phyloP scores from a whole-genome alignment of 1,139 yeast genomes.

The Geotrichum carabidarum region DNA sequence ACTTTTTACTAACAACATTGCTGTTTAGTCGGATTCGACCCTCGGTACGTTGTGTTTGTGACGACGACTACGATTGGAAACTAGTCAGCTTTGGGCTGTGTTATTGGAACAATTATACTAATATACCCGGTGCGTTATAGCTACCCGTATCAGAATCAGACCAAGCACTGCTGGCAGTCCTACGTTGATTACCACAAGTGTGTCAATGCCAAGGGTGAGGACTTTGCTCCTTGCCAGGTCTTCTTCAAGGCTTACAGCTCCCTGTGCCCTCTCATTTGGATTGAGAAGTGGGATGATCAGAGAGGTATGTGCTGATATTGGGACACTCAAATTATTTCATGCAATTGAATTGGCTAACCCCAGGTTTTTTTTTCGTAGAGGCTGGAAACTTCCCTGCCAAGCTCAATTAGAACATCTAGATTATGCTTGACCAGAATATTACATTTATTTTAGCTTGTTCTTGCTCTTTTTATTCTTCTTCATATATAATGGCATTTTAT shows the following conservation, averaged over 20 bases:
- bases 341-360: neutral
- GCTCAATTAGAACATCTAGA: conserved; percentile 34
- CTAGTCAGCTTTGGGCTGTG: neutral
- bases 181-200: conserved; percentile 98
- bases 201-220: conserved; percentile 94
- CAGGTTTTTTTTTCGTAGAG: conserved; percentile 27
- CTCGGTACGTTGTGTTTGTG: conserved; percentile 18
- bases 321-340: neutral
- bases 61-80: neutral
- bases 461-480: neutral
- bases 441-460: neutral
- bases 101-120: neutral
- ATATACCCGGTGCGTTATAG: conserved; percentile 1
- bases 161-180: conserved; percentile 97
- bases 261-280: conserved; percentile 90
- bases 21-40: conserved; percentile 20
- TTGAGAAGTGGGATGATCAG: conserved; percentile 94
- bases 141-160: conserved; percentile 88
- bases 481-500: neutral
- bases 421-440: neutral
- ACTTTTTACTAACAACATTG: neutral
- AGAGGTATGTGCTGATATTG: conserved; percentile 40
- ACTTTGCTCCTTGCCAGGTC: conserved; percentile 94
- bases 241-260: conserved; percentile 88
- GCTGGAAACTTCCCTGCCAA: conserved; percentile 67